Percentiles rank a stretch among this genome's conserved stretches.
Conservation (phyloP, 495 filamentous ascomycete species). For the Cryomyces antarcticus region DNA sequence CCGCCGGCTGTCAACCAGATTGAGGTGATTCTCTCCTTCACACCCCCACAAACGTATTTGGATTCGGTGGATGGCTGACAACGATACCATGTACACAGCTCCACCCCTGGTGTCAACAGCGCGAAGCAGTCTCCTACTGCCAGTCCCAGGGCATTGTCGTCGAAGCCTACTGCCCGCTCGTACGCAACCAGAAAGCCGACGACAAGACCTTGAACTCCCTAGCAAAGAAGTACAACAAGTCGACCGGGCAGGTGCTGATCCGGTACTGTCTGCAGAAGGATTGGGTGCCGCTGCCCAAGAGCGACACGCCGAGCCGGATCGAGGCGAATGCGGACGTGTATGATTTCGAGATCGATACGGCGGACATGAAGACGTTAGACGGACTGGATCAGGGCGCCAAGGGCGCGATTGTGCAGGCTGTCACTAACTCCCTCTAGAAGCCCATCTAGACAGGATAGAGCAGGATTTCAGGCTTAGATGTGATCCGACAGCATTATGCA, state of each 20-base stretch:
- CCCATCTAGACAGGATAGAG: too few relatives aligned
- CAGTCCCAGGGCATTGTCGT: slow-evolving; percentile 36
- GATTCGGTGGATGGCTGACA: too few relatives aligned
- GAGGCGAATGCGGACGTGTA: slow-evolving; percentile 27
- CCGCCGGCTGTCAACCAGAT: slow-evolving; percentile 54
- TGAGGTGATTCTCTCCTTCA: slow-evolving; percentile 23
- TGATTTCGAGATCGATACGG: slow-evolving; percentile 22
- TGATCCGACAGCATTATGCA: too few relatives aligned
- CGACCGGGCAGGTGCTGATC: slow-evolving; percentile 20
- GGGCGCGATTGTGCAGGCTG: slow-evolving; percentile 16
- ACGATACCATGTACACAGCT: slow-evolving; percentile 20
- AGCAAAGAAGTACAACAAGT: slow-evolving; percentile 30
- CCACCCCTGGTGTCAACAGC: slow-evolving; percentile 48
- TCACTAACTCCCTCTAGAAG: slow-evolving; percentile 4
- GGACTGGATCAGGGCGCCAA: slow-evolving; percentile 16
- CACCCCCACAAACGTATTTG: too few relatives aligned
- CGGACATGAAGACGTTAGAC: slow-evolving; percentile 26
- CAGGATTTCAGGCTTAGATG: too few relatives aligned
- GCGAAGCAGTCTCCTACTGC: slow-evolving; percentile 38
- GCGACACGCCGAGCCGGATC: slow-evolving; percentile 25
- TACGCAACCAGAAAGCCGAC: slow-evolving; percentile 37
- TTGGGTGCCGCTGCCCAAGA: slow-evolving; percentile 32
- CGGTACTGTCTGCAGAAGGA: slow-evolving; percentile 27
- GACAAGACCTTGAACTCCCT: slow-evolving; percentile 31
- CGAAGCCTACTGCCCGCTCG: slow-evolving; percentile 47